phyloP scores from a whole-genome alignment of 2,329 filamentous ascomycete genomes.

The Cyphellophora attinorum region DNA sequence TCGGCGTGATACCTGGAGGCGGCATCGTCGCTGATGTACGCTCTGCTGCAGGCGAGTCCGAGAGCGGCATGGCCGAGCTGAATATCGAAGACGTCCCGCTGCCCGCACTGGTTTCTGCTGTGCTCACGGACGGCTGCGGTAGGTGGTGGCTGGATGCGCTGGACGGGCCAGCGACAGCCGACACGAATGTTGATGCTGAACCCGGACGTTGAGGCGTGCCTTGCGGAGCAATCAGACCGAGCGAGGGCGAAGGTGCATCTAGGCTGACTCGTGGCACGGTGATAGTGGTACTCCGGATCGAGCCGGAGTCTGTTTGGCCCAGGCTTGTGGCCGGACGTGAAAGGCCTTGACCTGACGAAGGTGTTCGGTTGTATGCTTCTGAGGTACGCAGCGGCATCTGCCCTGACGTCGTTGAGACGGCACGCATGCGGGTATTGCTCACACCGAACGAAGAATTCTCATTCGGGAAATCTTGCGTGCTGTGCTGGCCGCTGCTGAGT shows the following conservation, averaged over 20 bases:
- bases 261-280: constrained; percentile 30
- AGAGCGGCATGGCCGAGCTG: constrained; percentile 75
- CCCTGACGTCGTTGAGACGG: constrained; percentile 45
- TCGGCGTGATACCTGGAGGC: constrained; percentile 31
- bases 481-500: neutral
- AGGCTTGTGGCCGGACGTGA: neutral
- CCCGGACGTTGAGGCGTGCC: constrained; percentile 19
- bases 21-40: constrained; percentile 15
- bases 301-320: constrained; percentile 2
- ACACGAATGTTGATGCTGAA: constrained; percentile 20
- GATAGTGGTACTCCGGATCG: constrained; percentile 8
- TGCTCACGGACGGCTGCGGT: neutral
- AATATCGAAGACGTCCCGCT: constrained; percentile 57
- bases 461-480: constrained; percentile 4
- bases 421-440: constrained; percentile 43
- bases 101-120: constrained; percentile 40
- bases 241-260: constrained; percentile 32
- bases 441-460: constrained; percentile 33
- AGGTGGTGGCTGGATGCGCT: neutral
- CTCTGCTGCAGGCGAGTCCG: constrained; percentile 46
- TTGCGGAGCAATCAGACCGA: constrained; percentile 2
- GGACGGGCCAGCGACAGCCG: constrained; percentile 21
- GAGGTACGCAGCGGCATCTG: constrained; percentile 14
- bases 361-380: constrained; percentile 6
- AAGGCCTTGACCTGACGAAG: constrained; percentile 5